Evolutionary conservation across 2,329 filamentous ascomycete genomes (phyloP).

Genomic region (Fusarium mangiferae): DNA sequence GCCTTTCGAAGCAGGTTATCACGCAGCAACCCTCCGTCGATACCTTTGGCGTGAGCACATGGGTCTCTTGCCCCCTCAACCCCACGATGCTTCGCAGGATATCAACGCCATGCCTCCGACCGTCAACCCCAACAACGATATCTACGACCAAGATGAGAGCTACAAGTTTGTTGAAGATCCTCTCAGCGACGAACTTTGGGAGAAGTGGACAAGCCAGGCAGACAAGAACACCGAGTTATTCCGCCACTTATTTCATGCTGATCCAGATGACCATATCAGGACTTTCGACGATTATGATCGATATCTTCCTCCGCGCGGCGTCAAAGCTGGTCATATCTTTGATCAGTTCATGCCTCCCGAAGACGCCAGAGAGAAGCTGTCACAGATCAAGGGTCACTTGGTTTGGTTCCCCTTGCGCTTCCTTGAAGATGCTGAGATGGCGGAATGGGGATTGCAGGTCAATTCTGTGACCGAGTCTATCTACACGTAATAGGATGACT

Average conservation of each 20-base stretch:
- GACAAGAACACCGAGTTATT: conserved; percentile 79
- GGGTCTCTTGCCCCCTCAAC: conserved; percentile 80
- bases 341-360: conserved; percentile 79
- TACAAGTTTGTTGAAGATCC: conserved; percentile 78
- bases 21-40: conserved; percentile 82
- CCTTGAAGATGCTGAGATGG: conserved; percentile 85
- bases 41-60: conserved; percentile 93
- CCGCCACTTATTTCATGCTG: conserved; percentile 83
- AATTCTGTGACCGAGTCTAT: conserved; percentile 90
- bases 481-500: conserved; percentile 65
- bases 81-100: conserved; percentile 73
- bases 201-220: conserved; percentile 75
- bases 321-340: conserved; percentile 88
- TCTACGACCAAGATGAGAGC: conserved; percentile 67
- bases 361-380: conserved; percentile 79
- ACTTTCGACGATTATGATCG: conserved; percentile 90
- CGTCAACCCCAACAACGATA: conserved; percentile 73
- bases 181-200: conserved; percentile 72
- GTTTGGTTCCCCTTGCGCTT: conserved; percentile 97
- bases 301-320: conserved; percentile 75
- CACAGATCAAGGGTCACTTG: conserved; percentile 85
- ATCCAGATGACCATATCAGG: conserved; percentile 87
- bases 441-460: conserved; percentile 85
- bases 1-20: conserved; percentile 80
- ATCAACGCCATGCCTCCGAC: conserved; percentile 79